phyloP scores from a whole-genome alignment of 352 stramenopile genomes.

The Globisporangium recalcitrans region DNA sequence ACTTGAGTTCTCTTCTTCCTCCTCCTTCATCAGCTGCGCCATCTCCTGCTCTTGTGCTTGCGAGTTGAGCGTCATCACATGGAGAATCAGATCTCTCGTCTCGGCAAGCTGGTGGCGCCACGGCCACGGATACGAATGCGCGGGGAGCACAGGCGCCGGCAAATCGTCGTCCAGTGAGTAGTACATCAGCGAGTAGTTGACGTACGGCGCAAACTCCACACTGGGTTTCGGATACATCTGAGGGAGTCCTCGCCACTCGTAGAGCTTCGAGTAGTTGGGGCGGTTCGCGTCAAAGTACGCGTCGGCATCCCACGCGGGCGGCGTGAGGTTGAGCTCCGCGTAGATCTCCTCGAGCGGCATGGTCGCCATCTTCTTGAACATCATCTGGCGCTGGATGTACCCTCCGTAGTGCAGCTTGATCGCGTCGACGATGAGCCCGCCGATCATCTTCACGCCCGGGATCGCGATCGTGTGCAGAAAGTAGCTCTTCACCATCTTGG shows the following conservation, averaged over 20 bases:
- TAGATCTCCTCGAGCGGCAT: conserved; percentile 42
- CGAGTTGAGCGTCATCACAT: conserved; percentile 22
- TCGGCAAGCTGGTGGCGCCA: conserved; percentile 30
- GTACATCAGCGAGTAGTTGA: conserved; percentile 39
- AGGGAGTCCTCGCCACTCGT: conserved; percentile 19
- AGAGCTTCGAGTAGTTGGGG: conserved; percentile 28
- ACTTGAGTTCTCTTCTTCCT: neutral
- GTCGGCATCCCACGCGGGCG: conserved; percentile 18
- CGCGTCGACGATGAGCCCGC: conserved; percentile 23
- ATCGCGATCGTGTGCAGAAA: conserved; percentile 33
- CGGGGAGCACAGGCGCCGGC: conserved; percentile 28
- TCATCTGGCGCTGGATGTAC: conserved; percentile 34
- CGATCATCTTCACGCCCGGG: conserved; percentile 31
- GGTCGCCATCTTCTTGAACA: conserved; percentile 20
- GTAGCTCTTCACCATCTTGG: conserved; percentile 23
- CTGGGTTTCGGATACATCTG: conserved; percentile 16
- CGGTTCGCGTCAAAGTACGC: conserved; percentile 19
- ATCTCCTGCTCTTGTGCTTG: conserved; percentile 4
- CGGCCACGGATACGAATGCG: conserved; percentile 42
- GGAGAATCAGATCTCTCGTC: conserved; percentile 20
- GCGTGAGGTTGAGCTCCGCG: conserved; percentile 28
- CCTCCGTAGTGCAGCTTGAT: conserved; percentile 34
- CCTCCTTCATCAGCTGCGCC: neutral
- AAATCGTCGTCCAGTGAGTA: conserved; percentile 35
- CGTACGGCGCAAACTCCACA: conserved; percentile 35